phyloP scores from a whole-genome alignment of 106 monocot genomes.

The Acanthochlamys bracteata region DNA sequence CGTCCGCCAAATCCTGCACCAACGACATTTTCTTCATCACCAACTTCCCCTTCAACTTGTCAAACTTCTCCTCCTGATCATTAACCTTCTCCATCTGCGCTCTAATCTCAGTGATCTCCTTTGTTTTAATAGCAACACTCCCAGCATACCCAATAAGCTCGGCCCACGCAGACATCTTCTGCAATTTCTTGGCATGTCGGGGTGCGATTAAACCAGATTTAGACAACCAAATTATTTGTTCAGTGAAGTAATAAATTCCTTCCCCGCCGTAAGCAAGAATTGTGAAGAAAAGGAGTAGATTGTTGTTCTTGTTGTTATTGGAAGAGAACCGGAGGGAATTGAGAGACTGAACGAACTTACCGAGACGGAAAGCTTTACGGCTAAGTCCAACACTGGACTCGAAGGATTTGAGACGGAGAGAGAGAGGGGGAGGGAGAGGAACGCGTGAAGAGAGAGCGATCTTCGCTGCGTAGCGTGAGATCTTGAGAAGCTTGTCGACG shows the following conservation, averaged over 20 bases:
- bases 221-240: conserved; percentile 88
- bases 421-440: conserved; percentile 19
- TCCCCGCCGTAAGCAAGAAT: conserved; percentile 77
- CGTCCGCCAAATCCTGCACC: conserved; percentile 83
- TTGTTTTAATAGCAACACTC: conserved; percentile 50
- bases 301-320: conserved; percentile 11
- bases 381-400: conserved; percentile 90
- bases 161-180: conserved; percentile 68
- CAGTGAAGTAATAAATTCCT: conserved; percentile 87
- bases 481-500: conserved; percentile 95
- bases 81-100: conserved; percentile 9
- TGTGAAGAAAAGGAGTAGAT: conserved; percentile 22
- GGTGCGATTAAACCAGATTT: conserved; percentile 56
- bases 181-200: conserved; percentile 17
- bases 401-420: conserved; percentile 54
- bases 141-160: conserved; percentile 79
- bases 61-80: conserved; percentile 21
- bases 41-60: conserved; percentile 48
- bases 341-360: conserved; percentile 93
- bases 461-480: conserved; percentile 84
- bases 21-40: conserved; percentile 62
- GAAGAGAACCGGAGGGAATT: conserved; percentile 59
- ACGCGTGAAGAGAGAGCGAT: conserved; percentile 55
- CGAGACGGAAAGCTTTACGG: conserved; percentile 97
- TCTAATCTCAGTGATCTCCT: conserved; percentile 42